Conservation (phyloP, 2,329 filamentous ascomycete genomes). For the Penicillium paneum region DNA sequence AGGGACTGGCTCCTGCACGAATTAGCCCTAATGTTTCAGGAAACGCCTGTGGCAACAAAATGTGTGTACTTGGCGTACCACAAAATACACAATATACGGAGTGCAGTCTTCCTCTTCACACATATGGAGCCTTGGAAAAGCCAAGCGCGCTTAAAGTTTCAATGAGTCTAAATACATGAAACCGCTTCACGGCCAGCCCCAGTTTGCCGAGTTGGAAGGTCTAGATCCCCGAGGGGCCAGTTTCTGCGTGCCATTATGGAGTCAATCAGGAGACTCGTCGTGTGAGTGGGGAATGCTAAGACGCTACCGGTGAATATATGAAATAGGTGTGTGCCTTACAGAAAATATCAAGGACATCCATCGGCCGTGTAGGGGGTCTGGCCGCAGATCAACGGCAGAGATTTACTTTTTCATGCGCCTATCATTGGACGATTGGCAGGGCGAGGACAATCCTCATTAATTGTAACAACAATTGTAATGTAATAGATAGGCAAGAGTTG, state of each 20-base stretch:
- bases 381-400: neutral
- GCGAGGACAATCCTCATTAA: constrained; percentile 1
- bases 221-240: constrained; percentile 2
- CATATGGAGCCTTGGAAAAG: neutral
- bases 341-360: constrained; percentile 3
- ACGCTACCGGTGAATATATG: neutral
- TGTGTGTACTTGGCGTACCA: neutral
- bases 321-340: constrained; percentile 6
- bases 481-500: neutral
- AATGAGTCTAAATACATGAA: neutral
- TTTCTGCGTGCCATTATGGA: neutral
- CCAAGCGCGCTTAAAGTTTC: constrained; percentile 1
- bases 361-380: constrained; percentile 3
- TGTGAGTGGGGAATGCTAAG: constrained; percentile 2
- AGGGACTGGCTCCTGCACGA: constrained; percentile 3
- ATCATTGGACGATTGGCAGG: constrained; percentile 7
- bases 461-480: neutral
- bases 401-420: neutral
- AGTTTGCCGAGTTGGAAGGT: neutral
- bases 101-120: neutral
- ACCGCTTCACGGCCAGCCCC: neutral
- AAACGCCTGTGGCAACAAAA: neutral
- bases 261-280: constrained; percentile 7
- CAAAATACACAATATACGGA: neutral
- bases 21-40: constrained; percentile 6